Evolutionary conservation across 2,329 filamentous ascomycete genomes (phyloP), one percentile per base, ranked within the genome.

Genomic region (Chaetomiaceae sp.): DNA sequence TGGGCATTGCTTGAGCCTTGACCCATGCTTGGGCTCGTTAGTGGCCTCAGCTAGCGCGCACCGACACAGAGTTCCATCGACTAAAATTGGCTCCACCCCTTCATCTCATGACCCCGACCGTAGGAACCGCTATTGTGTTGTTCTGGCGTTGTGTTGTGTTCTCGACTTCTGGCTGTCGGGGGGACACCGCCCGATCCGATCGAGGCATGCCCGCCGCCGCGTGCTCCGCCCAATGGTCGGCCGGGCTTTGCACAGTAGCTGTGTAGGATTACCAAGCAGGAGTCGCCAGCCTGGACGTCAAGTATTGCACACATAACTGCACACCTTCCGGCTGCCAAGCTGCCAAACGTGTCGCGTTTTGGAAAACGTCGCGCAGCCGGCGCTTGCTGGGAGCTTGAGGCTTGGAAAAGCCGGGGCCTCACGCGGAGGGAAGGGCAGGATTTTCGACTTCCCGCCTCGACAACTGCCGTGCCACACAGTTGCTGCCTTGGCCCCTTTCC

Each of bases 111-210:
- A 54, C 52, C 53, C 48, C 44, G 30, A 21, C 42, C 8, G 33
- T 55, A 33, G 52, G 35, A 44, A 44, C 31, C 17, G 10, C 44
- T 35, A 19, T 23, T 44, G n/a, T n/a, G n/a, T n/a, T n/a, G n/a
- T n/a, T n/a, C n/a, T n/a, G n/a, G n/a, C n/a, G n/a, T n/a, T n/a
- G n/a, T n/a, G n/a, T n/a, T n/a, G n/a, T n/a, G n/a, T n/a, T n/a
- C n/a, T n/a, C n/a, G n/a, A n/a, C n/a, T n/a, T n/a, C n/a, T n/a
- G n/a, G n/a, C n/a, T n/a, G n/a, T 44, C 46, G 47, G 41, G 47
- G 52, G 53, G 54, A 50, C 44, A 56, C 51, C 51, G 51, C 51
- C 51, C 58, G 55, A 57, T 57, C 53, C 49, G 54, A 58, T 57
- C 56, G 52, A 23, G 21, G 25, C 16, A 40, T n/a, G n/a, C 25